These are phyloP conservation scores for Monosporascus ibericus DNA, from an alignment of 2,329 filamentous ascomycete species.

Conservation along the genomic window DNA sequence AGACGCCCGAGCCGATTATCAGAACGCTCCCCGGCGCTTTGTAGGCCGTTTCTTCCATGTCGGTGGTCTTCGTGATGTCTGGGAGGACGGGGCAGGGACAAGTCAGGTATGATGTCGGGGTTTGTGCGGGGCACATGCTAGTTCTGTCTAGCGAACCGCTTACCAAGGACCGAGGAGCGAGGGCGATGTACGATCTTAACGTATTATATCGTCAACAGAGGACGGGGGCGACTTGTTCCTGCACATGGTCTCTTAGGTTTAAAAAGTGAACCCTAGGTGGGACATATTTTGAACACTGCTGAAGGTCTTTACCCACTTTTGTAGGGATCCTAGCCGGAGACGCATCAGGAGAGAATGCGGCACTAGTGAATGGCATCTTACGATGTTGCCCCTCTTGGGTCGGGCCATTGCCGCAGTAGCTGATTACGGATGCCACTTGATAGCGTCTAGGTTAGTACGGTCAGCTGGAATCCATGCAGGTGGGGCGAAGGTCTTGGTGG, in stretches of 20 bases:
- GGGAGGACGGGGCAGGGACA: conserved; percentile 3
- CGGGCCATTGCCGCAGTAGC: not conserved
- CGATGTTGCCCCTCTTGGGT: not conserved
- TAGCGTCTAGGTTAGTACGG: too few species aligned
- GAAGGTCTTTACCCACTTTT: not conserved
- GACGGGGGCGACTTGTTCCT: too few species aligned
- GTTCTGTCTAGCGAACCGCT: too few species aligned
- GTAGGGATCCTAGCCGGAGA: not conserved
- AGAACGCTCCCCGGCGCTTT: conserved; percentile 40
- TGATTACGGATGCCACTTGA: too few species aligned
- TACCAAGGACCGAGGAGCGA: too few species aligned
- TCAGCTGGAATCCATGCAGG: too few species aligned
- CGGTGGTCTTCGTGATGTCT: conserved; percentile 1
- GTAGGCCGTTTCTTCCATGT: conserved; percentile 3
- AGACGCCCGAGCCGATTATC: conserved; percentile 55
- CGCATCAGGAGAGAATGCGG: not conserved
- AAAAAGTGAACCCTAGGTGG: too few species aligned
- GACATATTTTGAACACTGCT: too few species aligned
- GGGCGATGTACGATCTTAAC: too few species aligned
- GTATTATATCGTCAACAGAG: too few species aligned
- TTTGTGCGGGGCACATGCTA: not conserved
- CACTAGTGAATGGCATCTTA: not conserved
- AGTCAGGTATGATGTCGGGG: not conserved
- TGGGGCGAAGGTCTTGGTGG: too few species aligned
- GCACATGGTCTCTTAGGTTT: too few species aligned